A percentile compares a stretch with the other conserved stretches of the same genome.
Conservation (phyloP, 1,284 basidiomycete species). For the Pterulicium gracile region DNA sequence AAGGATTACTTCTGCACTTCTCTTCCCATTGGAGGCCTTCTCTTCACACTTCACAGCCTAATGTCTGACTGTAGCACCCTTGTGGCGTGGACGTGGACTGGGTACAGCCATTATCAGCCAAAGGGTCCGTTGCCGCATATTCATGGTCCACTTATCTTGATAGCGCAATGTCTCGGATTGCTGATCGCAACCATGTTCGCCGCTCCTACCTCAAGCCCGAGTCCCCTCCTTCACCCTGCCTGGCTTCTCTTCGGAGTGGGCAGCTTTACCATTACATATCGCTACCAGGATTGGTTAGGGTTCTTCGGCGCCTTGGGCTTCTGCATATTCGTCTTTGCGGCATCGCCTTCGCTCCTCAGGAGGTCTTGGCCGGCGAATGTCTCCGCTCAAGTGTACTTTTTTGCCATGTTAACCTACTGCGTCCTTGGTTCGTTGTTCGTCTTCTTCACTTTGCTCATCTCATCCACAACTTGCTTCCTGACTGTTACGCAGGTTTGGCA, state of each 20-base stretch:
- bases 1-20: conserved; percentile 26
- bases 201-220: conserved; percentile 10
- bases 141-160: conserved; percentile 60
- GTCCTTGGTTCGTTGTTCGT: conserved; percentile 40
- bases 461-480: no score
- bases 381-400: conserved; percentile 38
- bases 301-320: conserved; percentile 65
- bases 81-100: conserved; percentile 88
- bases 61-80: conserved; percentile 77
- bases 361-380: conserved; percentile 25
- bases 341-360: conserved; percentile 46
- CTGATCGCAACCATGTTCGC: conserved; percentile 21
- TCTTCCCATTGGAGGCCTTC: conserved; percentile 59
- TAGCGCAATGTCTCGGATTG: conserved; percentile 53
- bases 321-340: conserved; percentile 58
- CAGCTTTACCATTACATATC: conserved; percentile 48
- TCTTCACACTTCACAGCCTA: conserved; percentile 74
- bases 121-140: conserved; percentile 69
- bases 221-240: conserved; percentile 29
- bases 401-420: conserved; percentile 53
- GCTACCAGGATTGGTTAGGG: conserved; percentile 60
- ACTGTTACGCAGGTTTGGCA: conserved; percentile 19
- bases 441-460: not conserved
- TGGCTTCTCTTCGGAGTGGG: conserved; percentile 43
- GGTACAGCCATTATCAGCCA: conserved; percentile 52